These are phyloP conservation scores for Castanopsis chinensis DNA, from an alignment of 306 rosid genomes.

Conservation along the genomic window DNA sequence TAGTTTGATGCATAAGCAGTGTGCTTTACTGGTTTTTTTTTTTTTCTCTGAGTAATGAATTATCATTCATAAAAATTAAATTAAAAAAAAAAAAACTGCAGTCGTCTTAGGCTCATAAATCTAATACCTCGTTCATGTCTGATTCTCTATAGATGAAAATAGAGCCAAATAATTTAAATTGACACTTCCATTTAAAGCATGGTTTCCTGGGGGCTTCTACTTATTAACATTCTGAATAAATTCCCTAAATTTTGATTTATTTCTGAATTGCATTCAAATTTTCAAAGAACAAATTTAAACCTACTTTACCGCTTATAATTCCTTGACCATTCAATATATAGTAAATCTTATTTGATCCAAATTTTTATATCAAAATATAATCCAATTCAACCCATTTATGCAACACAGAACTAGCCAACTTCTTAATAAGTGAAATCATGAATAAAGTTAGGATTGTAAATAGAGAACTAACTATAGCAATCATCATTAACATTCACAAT, in stretches of 20 bases:
- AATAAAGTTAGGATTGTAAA: background rate
- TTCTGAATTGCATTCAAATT: background rate
- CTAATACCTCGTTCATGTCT: background rate
- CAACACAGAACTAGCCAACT: slow-evolving; percentile 3
- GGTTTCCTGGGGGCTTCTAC: background rate
- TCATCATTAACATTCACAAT: background rate
- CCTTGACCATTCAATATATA: background rate
- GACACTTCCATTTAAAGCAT: background rate
- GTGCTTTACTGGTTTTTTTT: no score
- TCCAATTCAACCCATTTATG: background rate
- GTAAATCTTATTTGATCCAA: slow-evolving; percentile 3
- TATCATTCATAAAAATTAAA: no score
- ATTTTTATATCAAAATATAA: slow-evolving; percentile 11
- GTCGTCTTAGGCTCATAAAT: background rate
- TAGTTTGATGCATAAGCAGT: no score
- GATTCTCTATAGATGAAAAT: background rate
- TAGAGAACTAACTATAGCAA: background rate
- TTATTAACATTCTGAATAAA: background rate
- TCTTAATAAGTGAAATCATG: background rate
- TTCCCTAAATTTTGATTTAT: background rate
- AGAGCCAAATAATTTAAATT: background rate
- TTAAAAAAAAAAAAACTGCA: no score
- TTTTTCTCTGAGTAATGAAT: no score
- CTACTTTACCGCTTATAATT: background rate
- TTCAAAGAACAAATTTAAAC: no score